phyloP scores from a whole-genome alignment of 768 basidiomycete species.

The Macrolepiota dolichaula region DNA sequence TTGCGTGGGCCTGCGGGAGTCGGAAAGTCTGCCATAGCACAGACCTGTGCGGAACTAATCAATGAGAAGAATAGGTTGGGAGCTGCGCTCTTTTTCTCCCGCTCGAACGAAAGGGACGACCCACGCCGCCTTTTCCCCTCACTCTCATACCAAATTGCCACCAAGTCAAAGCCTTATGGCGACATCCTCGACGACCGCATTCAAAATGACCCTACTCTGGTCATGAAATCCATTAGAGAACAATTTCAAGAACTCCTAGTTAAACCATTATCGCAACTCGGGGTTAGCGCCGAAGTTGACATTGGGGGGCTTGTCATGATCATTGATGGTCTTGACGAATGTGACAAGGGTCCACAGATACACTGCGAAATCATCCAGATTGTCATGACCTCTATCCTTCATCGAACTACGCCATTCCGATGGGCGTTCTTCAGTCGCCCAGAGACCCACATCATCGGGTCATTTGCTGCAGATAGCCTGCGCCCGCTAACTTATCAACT shows the following conservation, averaged over 20 bases:
- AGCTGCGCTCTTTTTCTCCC: slow-evolving; percentile 3
- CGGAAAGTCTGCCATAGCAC: neutral
- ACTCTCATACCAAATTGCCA: neutral
- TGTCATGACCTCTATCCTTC: neutral
- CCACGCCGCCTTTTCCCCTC: neutral
- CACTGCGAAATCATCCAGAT: neutral
- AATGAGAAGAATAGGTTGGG: neutral
- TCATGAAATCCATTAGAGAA: neutral
- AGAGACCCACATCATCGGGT: neutral
- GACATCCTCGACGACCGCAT: neutral
- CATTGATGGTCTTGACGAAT: slow-evolving; percentile 14
- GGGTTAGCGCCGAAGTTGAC: neutral
- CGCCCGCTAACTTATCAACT: neutral
- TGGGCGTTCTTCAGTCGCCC: neutral
- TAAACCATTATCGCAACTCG: neutral
- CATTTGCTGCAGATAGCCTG: neutral
- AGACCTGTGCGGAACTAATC: neutral
- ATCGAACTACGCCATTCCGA: neutral
- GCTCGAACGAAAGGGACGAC: neutral
- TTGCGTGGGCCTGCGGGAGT: neutral
- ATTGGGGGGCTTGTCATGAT: neutral
- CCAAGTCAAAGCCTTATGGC: neutral
- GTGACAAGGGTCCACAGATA: neutral
- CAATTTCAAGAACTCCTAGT: neutral
- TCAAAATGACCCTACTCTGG: neutral